phyloP scores from a whole-genome alignment of 208 protist species.

The Novymonas esmeraldas region DNA sequence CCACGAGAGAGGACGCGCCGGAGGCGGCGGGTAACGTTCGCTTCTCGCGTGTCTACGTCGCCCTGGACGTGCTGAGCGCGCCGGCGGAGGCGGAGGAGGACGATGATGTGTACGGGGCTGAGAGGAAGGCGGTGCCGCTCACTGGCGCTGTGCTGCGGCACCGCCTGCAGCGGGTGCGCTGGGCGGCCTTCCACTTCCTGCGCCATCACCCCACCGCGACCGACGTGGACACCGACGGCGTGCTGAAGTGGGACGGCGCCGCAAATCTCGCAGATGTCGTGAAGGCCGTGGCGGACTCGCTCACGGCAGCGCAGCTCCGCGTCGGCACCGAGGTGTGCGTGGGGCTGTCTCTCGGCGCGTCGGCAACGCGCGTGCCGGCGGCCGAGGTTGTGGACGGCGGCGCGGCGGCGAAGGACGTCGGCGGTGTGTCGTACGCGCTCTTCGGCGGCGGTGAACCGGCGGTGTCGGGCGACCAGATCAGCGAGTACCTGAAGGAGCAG shows the following conservation, averaged over 20 bases:
- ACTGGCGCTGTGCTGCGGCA: slow-evolving; percentile 10
- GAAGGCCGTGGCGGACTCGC: slow-evolving; percentile 17
- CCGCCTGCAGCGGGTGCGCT: slow-evolving; percentile 13
- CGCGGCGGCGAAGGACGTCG: background rate
- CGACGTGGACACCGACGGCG: background rate
- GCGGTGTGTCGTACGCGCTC: slow-evolving; percentile 51
- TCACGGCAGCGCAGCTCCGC: slow-evolving; percentile 13
- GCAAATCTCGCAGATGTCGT: slow-evolving; percentile 19
- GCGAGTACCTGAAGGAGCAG: slow-evolving; percentile 75
- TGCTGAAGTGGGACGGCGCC: slow-evolving; percentile 17
- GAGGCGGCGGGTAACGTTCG: slow-evolving; percentile 32
- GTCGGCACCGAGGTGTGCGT: slow-evolving; percentile 23
- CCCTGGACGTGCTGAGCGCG: slow-evolving; percentile 50
- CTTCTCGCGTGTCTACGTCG: slow-evolving; percentile 40
- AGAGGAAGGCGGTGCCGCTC: background rate
- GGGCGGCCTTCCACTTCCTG: slow-evolving; percentile 13
- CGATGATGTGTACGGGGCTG: slow-evolving; percentile 6
- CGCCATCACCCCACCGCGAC: slow-evolving; percentile 4
- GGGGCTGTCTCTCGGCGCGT: slow-evolving; percentile 15
- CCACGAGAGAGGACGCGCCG: slow-evolving; percentile 31
- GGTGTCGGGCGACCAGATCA: slow-evolving; percentile 71
- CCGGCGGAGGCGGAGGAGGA: too few species aligned
- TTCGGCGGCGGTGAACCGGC: slow-evolving; percentile 65
- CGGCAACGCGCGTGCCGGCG: background rate
- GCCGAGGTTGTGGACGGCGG: background rate